phyloP scores from a whole-genome alignment of 148 eudicot genomes.

The Euryodendron excelsum region DNA sequence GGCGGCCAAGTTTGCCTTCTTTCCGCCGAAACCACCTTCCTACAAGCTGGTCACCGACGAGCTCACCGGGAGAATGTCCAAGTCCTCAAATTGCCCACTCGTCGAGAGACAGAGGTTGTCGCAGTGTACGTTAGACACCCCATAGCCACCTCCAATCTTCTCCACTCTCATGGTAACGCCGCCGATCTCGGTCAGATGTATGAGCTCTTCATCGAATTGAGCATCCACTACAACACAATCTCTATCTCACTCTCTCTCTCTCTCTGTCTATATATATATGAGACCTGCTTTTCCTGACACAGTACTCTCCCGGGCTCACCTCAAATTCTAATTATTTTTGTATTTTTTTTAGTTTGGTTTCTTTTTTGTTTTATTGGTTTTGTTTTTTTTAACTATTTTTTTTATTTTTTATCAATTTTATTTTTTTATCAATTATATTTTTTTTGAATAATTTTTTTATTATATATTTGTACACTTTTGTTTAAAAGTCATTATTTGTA shows the following conservation, averaged over 20 bases:
- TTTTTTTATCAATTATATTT: no score
- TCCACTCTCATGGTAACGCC: constrained; percentile 80
- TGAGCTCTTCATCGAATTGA: constrained; percentile 65
- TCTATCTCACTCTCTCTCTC: background rate
- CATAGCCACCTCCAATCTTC: constrained; percentile 60
- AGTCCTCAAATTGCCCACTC: constrained; percentile 50
- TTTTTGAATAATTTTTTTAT: no score
- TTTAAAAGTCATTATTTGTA: no score
- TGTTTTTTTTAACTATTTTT: no score
- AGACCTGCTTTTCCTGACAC: no score
- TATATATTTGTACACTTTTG: no score
- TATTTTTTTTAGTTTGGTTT: no score
- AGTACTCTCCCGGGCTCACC: no score
- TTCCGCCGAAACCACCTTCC: constrained; percentile 78
- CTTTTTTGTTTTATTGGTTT: no score
- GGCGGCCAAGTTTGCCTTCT: constrained; percentile 84
- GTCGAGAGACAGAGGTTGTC: constrained; percentile 56
- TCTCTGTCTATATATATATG: no score
- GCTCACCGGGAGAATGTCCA: constrained; percentile 66
- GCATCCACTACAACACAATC: constrained; percentile 53
- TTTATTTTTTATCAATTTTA: no score
- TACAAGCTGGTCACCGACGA: constrained; percentile 58
- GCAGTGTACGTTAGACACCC: constrained; percentile 64
- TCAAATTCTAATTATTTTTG: no score
- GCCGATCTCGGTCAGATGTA: constrained; percentile 82